phyloP scores from a whole-genome alignment of 2,329 filamentous ascomycete species.

The Cercospora berteroae region DNA sequence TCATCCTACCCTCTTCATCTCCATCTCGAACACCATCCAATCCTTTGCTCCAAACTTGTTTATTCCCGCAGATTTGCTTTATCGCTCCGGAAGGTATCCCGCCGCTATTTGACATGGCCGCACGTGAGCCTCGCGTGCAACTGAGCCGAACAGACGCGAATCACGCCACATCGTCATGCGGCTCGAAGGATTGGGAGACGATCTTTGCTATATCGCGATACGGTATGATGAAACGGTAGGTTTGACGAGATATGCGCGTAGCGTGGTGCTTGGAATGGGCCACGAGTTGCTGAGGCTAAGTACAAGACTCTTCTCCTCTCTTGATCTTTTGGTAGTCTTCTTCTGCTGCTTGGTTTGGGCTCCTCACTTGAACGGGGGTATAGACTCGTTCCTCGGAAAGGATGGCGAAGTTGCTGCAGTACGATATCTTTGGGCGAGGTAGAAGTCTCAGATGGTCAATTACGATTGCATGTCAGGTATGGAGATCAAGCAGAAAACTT shows the following conservation, averaged over 20 bases:
- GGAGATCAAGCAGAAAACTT: neutral
- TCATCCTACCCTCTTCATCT: neutral
- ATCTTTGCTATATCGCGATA: conserved; percentile 14
- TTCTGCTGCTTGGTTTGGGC: neutral
- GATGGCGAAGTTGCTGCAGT: conserved; percentile 21
- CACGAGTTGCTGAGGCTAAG: conserved; percentile 7
- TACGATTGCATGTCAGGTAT: conserved; percentile 33
- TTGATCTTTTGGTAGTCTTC: neutral
- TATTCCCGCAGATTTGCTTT: neutral
- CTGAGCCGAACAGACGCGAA: conserved; percentile 7
- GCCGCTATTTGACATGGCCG: neutral
- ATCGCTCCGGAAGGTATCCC: neutral
- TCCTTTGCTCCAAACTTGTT: neutral
- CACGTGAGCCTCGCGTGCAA: conserved; percentile 15
- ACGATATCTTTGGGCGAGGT: conserved; percentile 35
- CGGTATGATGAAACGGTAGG: neutral
- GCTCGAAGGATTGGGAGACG: conserved; percentile 1
- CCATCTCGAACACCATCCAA: neutral
- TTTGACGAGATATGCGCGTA: neutral
- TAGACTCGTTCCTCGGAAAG: neutral
- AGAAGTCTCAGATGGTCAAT: conserved; percentile 33
- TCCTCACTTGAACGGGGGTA: neutral
- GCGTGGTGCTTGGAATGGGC: neutral
- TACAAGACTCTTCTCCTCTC: conserved; percentile 1
- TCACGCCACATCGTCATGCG: conserved; percentile 16